Base-by-base conservation (phyloP, 2,329 filamentous ascomycete genomes). In the Aspergillus fructus region DNA sequence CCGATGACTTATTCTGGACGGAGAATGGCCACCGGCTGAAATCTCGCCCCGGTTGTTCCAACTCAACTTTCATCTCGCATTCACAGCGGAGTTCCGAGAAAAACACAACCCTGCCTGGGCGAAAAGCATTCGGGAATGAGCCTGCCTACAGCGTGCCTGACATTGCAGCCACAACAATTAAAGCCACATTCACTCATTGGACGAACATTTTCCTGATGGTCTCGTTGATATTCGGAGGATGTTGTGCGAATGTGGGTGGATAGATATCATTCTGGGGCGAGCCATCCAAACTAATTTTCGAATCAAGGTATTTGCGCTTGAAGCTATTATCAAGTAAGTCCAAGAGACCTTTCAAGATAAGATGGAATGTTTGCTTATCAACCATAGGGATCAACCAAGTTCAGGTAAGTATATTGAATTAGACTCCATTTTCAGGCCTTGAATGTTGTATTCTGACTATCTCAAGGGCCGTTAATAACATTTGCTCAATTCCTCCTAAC, bases 401-500 rank as follows among this genome's bases (percentile, higher is more conserved):
- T 93, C 90, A 69, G 93, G 93, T 88, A 84, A 71, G 76, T 58
- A 37, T 7, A 30, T 30, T 30, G 27, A n/a, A 37, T n/a, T 37
- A 13, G 3, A 21, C 21, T 43, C 23, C 37, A 30, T 23, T 42
- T 5, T 23, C 24, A 13, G 24, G 13, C 39, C 15, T 41, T 49
- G 52, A 55, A 40, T 55, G 42, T 40, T 45, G 30, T 8, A 24
- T 48, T 52, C 45, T 49, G 21, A 53, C 30, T 23, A 30, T 48
- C 3, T 13, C 19, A 66, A 91, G 90, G 91, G 59, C 90, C 92
- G 39, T 87, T 93, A 49, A 84, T 92, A 68, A 97, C 89, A 27
- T 96, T 96, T 70, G 89, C 92, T 15, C 93, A 93, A 77, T 97
- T 94, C 73, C 77, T 90, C 64, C 88, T 96, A 66, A 91, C 96